A percentile compares a stretch with the other conserved stretches of the same genome.
phyloP scores from a whole-genome alignment of 2,329 filamentous ascomycete genomes.

The Lomentospora prolificans region DNA sequence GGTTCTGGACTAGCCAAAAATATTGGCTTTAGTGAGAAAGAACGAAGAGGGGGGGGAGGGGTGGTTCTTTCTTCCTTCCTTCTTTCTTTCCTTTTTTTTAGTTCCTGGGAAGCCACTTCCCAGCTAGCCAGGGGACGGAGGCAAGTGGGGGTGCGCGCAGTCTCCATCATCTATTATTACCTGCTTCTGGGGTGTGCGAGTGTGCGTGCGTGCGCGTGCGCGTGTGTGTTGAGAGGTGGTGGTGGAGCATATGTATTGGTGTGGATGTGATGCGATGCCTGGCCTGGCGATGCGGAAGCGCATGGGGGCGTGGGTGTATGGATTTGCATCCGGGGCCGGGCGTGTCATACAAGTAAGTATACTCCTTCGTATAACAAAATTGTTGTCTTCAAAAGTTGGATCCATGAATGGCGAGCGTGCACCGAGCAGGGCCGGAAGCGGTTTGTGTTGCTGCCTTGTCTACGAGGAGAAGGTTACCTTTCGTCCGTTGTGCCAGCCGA shows the following conservation, averaged over 20 bases:
- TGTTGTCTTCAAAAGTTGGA: too few species aligned
- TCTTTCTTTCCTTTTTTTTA: not conserved
- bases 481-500: too few species aligned
- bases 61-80: not conserved
- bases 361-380: too few species aligned
- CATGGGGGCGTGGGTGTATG: not conserved
- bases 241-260: too few species aligned
- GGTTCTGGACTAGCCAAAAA: not conserved
- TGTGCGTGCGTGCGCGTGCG: not conserved
- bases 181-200: not conserved
- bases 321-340: not conserved
- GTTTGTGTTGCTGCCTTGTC: not conserved
- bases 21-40: not conserved
- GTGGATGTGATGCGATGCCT: not conserved
- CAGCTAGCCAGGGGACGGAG: not conserved
- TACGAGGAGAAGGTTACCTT: too few species aligned
- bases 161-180: not conserved
- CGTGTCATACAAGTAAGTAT: not conserved
- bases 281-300: not conserved
- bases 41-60: not conserved
- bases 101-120: not conserved
- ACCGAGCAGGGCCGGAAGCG: not conserved
- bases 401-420: too few species aligned
- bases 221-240: not conserved
- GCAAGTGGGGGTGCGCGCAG: not conserved